Evolutionary conservation across 2,329 filamentous ascomycete species (phyloP).

Genomic region (Colletotrichum higginsianum): DNA sequence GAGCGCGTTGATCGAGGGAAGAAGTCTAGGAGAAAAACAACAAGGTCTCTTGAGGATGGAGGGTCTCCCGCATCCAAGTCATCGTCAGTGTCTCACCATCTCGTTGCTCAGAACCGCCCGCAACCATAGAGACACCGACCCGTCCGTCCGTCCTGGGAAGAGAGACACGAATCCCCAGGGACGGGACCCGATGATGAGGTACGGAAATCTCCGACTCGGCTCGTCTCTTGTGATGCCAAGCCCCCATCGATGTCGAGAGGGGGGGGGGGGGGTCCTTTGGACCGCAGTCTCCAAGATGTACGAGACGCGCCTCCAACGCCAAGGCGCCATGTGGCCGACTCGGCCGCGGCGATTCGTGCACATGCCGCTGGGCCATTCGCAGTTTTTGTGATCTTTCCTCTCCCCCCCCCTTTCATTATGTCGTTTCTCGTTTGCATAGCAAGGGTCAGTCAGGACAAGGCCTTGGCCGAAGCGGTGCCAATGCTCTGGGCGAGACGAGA

Average conservation of each 20-base stretch:
- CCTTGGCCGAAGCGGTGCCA: conserved; percentile 34
- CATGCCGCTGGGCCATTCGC: not conserved
- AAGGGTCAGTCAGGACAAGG: not conserved
- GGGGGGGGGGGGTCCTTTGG: not conserved
- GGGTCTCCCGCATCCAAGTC: not conserved
- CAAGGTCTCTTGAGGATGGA: no score
- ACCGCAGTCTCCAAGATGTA: no score
- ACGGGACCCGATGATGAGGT: not conserved
- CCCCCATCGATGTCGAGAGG: not conserved
- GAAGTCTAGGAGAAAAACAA: no score
- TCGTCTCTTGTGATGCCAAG: conserved; percentile 11
- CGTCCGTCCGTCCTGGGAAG: not conserved
- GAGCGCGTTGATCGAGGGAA: no score
- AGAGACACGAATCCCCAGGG: not conserved
- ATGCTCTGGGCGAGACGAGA: conserved; percentile 21
- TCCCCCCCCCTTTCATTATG: no score
- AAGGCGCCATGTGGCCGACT: conserved; percentile 21
- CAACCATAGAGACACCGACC: not conserved
- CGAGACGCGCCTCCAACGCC: conserved; percentile 16
- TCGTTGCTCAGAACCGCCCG: not conserved
- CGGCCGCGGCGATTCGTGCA: conserved; percentile 16
- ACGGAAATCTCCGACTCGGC: conserved; percentile 29
- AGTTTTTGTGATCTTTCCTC: no score
- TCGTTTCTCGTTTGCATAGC: not conserved
- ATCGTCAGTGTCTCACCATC: not conserved